Evolutionary conservation across 2,329 filamentous ascomycete species (phyloP), one percentile per base, ranked within the genome.

Genomic region (Colletotrichum sp.): DNA sequence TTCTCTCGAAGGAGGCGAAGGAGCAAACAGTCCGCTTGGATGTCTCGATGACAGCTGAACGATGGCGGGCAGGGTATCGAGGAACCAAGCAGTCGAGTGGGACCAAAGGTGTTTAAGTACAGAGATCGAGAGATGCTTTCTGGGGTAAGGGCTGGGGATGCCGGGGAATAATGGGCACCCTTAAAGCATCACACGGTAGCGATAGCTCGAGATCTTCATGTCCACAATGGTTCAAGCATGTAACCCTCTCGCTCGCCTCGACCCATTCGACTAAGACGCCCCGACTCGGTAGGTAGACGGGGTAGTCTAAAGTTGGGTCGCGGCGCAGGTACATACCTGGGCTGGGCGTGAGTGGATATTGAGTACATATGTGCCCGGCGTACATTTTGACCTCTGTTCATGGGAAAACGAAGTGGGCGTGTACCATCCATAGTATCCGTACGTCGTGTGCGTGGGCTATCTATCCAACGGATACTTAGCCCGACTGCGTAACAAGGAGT

Each of bases 41-140:
- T 16, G 34, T 52, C 71, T 65, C 71, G 36, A 70, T 30, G 32
- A 36, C 74, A 74, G 52, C 21, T 32, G 39, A 34, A 52, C 63
- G 26, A 18, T 15, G 16, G 16, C 26, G 28, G 43, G 43, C 32
- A 60, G 43, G 36, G 59, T 52, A 32, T 55, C 26, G 21, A 36
- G 5, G 7, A 34, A 67, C 16, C 6, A 9, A 8, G 70, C 28
- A 26, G 15, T 36, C 24, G 52, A 71, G 76, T 77, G 67, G 76
- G 66, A 74, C 74, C 52, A 15, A 59, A n/a, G 52, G 26, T 26
- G 52, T 67, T 77, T 75, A 78, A 77, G 60, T 77, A 74, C 67
- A 72, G 34, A 74, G 43, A 74, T 74, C 64, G 34, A 61, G 74
- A 67, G 32, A 63, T 77, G 64, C 32, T 55, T 74, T 75, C 74